These are phyloP conservation scores for Aspergillus olivimuriae DNA, from an alignment of 495 filamentous ascomycete genomes.

Conservation along the genomic window DNA sequence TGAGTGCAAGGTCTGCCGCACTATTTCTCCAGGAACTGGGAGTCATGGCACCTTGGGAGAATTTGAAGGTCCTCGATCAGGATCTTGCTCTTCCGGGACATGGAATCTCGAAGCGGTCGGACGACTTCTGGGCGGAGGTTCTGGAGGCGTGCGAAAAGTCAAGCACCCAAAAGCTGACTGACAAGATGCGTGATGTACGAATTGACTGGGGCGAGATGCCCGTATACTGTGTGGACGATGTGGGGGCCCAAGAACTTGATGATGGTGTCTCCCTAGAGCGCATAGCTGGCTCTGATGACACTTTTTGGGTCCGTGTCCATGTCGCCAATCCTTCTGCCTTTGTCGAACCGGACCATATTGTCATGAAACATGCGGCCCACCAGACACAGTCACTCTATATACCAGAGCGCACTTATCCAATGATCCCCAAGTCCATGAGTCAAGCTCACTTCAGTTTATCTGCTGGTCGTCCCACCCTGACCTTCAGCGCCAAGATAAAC, in stretches of 20 bases:
- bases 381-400: conserved; percentile 65
- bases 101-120: conserved; percentile 27
- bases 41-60: conserved; percentile 74
- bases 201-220: conserved; percentile 63
- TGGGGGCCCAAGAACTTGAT: conserved; percentile 70
- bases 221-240: conserved; percentile 80
- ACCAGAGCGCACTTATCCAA: conserved; percentile 63
- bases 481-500: conserved; percentile 72
- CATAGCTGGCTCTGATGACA: conserved; percentile 45
- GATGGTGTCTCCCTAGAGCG: conserved; percentile 79
- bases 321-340: conserved; percentile 93
- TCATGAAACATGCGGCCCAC: conserved; percentile 59
- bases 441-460: conserved; percentile 63
- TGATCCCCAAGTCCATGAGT: conserved; percentile 60
- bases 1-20: conserved; percentile 52
- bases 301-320: conserved; percentile 81
- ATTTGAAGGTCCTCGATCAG: conserved; percentile 55
- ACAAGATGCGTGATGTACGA: conserved; percentile 53
- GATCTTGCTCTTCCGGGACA: conserved; percentile 56
- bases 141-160: conserved; percentile 22
- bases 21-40: conserved; percentile 84
- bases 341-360: conserved; percentile 47
- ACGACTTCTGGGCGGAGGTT: conserved; percentile 28
- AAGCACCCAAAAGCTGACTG: conserved; percentile 20
- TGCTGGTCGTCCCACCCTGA: conserved; percentile 61